Evolutionary conservation across 1,139 yeast genomes (phyloP).

Genomic region (Meyerozyma carpophila): DNA sequence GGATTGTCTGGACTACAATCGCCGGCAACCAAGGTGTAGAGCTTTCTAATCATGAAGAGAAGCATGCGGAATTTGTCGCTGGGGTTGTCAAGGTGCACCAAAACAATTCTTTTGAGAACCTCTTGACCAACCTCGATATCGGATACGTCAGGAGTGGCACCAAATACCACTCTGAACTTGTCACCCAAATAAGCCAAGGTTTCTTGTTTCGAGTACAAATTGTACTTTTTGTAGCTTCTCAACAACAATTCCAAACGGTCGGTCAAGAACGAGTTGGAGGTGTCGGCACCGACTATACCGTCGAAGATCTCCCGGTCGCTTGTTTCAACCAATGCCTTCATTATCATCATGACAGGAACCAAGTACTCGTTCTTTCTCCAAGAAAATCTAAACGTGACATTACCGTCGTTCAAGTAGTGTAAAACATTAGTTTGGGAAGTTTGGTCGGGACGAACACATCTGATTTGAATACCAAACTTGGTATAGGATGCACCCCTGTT

Average conservation of each 20-base stretch:
- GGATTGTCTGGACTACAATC: slow-evolving; percentile 98
- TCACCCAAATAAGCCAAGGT: slow-evolving; percentile 92
- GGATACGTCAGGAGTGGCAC: slow-evolving; percentile 79
- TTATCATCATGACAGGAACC: slow-evolving; percentile 88
- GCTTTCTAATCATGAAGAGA: slow-evolving; percentile 90
- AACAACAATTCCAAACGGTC: slow-evolving; percentile 94
- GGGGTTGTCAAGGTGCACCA: slow-evolving; percentile 75
- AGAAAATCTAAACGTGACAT: slow-evolving; percentile 91
- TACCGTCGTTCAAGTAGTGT: slow-evolving; percentile 94
- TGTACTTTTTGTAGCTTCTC: slow-evolving; percentile 80
- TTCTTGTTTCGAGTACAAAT: slow-evolving; percentile 74
- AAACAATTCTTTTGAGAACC: slow-evolving; percentile 74
- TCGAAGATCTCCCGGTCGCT: slow-evolving; percentile 94
- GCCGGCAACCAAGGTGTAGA: slow-evolving; percentile 92
- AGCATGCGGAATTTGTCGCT: slow-evolving; percentile 81
- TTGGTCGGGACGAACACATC: slow-evolving; percentile 95
- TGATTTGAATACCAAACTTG: slow-evolving; percentile 86
- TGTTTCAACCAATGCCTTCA: slow-evolving; percentile 85
- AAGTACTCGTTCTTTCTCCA: slow-evolving; percentile 96
- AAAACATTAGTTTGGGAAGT: slow-evolving; percentile 95
- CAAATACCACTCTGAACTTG: slow-evolving; percentile 90
- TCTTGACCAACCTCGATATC: slow-evolving; percentile 90
- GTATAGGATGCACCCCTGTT: slow-evolving; percentile 92
- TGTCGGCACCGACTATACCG: slow-evolving; percentile 89
- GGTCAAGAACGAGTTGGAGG: slow-evolving; percentile 84